Conservation (phyloP, 106 monocot genomes). For the Xerophyta viscosa region DNA sequence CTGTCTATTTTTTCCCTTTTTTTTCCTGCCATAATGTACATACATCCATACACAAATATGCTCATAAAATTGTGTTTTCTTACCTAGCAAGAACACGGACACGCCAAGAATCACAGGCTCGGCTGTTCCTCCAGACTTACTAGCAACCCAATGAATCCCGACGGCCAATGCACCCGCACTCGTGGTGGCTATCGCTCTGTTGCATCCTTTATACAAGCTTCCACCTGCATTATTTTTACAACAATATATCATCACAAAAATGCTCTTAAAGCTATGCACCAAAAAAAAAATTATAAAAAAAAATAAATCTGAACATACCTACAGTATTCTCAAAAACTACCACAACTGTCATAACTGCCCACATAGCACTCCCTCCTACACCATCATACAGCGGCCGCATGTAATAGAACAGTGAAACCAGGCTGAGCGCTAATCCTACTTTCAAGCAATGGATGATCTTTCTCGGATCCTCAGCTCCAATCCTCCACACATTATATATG, state of each 20-base stretch:
- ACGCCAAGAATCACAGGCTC: conserved; percentile 37
- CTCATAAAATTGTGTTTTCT: background rate
- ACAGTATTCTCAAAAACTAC: conserved; percentile 59
- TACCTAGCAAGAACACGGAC: conserved; percentile 49
- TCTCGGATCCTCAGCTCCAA: conserved; percentile 40
- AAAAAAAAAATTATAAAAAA: too few species aligned
- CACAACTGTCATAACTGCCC: conserved; percentile 58
- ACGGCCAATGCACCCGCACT: conserved; percentile 35
- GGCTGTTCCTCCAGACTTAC: conserved; percentile 20
- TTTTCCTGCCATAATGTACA: too few species aligned
- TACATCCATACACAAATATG: too few species aligned
- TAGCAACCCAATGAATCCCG: conserved; percentile 38
- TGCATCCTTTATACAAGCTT: conserved; percentile 53
- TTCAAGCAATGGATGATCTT: conserved; percentile 40
- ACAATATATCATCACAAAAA: background rate
- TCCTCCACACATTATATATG: conserved; percentile 19
- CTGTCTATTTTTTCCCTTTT: too few species aligned
- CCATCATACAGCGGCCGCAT: conserved; percentile 38
- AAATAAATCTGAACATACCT: conserved; percentile 42
- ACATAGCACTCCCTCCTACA: conserved; percentile 40
- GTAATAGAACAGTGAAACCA: conserved; percentile 64
- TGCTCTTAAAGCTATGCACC: too few species aligned
- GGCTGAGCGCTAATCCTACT: conserved; percentile 32
- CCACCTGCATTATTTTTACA: conserved; percentile 56
- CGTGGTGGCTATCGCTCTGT: conserved; percentile 36